phyloP scores from a whole-genome alignment of 2,329 filamentous ascomycete species.

The Fusarium sp. region DNA sequence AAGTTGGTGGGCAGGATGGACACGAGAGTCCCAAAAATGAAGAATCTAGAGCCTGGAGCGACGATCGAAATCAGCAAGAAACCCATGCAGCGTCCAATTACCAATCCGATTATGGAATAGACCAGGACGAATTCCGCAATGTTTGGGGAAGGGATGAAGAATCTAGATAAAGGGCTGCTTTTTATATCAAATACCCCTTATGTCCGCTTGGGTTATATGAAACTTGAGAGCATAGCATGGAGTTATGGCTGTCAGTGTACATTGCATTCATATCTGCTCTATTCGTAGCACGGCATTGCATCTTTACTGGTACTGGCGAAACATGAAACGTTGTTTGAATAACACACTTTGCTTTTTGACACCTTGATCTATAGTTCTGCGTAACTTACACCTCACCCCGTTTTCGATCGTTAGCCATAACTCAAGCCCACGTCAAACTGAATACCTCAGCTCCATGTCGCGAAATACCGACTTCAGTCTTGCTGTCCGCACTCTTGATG shows the following conservation, averaged over 20 bases:
- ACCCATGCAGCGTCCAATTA: conserved; percentile 34
- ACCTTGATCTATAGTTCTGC: background rate
- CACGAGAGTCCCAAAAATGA: conserved; percentile 34
- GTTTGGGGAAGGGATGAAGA: conserved; percentile 52
- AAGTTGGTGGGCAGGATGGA: conserved; percentile 28
- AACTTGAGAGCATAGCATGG: conserved; percentile 39
- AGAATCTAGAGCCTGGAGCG: conserved; percentile 24
- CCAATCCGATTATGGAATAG: conserved; percentile 44
- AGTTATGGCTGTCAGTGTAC: conserved; percentile 40
- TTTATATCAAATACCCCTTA: conserved; percentile 31
- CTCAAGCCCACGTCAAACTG: conserved; percentile 50
- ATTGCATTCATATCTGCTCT: conserved; percentile 32
- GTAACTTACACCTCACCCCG: background rate
- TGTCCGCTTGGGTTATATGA: conserved; percentile 5
- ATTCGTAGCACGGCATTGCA: conserved; percentile 1
- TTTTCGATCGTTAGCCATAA: background rate
- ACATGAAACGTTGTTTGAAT: background rate
- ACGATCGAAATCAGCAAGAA: conserved; percentile 18
- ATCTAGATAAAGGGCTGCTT: conserved; percentile 32
- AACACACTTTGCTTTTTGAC: background rate
- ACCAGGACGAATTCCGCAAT: conserved; percentile 56
- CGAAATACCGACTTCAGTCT: conserved; percentile 56
- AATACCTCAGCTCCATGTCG: conserved; percentile 54
- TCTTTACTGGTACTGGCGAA: background rate
- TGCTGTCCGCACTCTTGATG: conserved; percentile 51